phyloP scores from a whole-genome alignment of 495 filamentous ascomycete genomes.

The Barbatosphaeria neglecta region DNA sequence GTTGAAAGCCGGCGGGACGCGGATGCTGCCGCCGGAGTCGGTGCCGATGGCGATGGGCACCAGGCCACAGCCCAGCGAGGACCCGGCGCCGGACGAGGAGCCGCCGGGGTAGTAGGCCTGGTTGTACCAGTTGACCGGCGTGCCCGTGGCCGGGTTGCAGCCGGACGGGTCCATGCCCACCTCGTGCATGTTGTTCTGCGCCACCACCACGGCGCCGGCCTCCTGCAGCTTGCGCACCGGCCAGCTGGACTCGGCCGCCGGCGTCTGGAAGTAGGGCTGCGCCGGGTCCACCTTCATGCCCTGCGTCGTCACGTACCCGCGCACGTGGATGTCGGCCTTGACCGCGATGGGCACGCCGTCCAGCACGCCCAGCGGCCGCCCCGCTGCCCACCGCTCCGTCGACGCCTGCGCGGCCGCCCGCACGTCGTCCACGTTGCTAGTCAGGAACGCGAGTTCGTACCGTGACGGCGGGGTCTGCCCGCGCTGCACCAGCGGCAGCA shows the following conservation, averaged over 20 bases:
- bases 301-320: constrained; percentile 57
- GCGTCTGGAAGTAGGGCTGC: constrained; percentile 20
- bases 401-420: constrained; percentile 58
- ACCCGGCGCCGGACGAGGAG: constrained; percentile 75
- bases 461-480: constrained; percentile 38
- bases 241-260: constrained; percentile 40
- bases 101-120: constrained; percentile 74
- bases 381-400: constrained; percentile 54
- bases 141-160: constrained; percentile 62
- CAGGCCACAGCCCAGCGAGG: constrained; percentile 62
- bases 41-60: constrained; percentile 74
- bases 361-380: constrained; percentile 50
- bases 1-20: constrained; percentile 14
- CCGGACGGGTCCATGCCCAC: constrained; percentile 45
- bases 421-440: constrained; percentile 47
- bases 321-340: constrained; percentile 73
- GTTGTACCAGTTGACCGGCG: constrained; percentile 77
- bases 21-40: constrained; percentile 79
- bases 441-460: constrained; percentile 57
- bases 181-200: constrained; percentile 90
- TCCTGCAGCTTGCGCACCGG: constrained; percentile 65
- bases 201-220: constrained; percentile 69
- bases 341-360: constrained; percentile 82
- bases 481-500: constrained; percentile 58
- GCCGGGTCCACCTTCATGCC: constrained; percentile 32